Conservation (phyloP, 805 yeast genomes). For the Grigorovia jiainica region DNA sequence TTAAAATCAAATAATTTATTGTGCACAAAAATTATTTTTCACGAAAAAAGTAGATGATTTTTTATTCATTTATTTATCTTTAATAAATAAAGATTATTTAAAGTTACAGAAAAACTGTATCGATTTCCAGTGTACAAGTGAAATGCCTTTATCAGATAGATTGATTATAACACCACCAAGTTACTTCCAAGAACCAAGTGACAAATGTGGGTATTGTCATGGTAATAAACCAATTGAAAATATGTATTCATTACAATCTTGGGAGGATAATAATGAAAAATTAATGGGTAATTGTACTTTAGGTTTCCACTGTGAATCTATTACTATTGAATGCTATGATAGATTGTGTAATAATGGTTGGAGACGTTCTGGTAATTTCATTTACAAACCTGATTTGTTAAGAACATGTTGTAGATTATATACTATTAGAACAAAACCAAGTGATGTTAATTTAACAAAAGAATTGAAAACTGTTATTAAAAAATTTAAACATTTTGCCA, state of each 20-base stretch:
- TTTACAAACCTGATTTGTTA: slow-evolving; percentile 58
- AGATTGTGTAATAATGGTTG: slow-evolving; percentile 60
- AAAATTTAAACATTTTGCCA: slow-evolving; percentile 35
- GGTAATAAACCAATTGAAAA: slow-evolving; percentile 35
- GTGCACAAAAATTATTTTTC: too few relatives aligned
- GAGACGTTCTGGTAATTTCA: slow-evolving; percentile 65
- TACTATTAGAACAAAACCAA: slow-evolving; percentile 58
- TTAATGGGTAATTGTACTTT: slow-evolving; percentile 19
- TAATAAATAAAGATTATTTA: too few relatives aligned
- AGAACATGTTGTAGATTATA: slow-evolving; percentile 72
- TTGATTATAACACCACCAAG: slow-evolving; percentile 37
- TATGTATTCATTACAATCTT: slow-evolving; percentile 33
- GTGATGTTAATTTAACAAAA: slow-evolving; percentile 41
- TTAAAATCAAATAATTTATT: too few relatives aligned
- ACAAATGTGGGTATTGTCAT: slow-evolving; percentile 67
- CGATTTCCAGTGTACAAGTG: too few relatives aligned
- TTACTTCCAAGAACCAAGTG: slow-evolving; percentile 31
- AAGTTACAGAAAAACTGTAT: too few relatives aligned
- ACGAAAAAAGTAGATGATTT: too few relatives aligned
- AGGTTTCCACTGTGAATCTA: slow-evolving; percentile 35
- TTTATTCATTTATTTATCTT: too few relatives aligned
- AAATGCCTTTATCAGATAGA: slow-evolving; percentile 16
- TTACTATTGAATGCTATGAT: slow-evolving; percentile 51
- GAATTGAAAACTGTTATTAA: slow-evolving; percentile 60
- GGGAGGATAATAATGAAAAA: slow-evolving; percentile 15